A percentile compares a stretch with the other conserved stretches of the same genome.
These are phyloP conservation scores for Apiospora phragmitis DNA, from an alignment of 2,329 filamentous ascomycete species.

Conservation along the genomic window DNA sequence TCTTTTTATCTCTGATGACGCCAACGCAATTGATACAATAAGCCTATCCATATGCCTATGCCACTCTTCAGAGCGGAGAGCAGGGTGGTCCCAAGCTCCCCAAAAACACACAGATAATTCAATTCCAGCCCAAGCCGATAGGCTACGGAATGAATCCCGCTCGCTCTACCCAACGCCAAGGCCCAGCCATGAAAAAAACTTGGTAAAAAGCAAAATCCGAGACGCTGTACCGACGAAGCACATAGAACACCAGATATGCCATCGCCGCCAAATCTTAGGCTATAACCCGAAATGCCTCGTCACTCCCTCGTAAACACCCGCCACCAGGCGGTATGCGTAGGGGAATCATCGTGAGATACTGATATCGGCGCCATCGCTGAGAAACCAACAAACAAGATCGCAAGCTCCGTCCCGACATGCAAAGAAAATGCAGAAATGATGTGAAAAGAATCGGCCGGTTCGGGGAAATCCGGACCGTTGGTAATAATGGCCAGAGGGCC, in stretches of 20 bases:
- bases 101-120: conserved; percentile 1
- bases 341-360: conserved; percentile 27
- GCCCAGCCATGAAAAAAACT: conserved; percentile 1
- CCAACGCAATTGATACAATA: conserved; percentile 10
- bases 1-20: conserved; percentile 10
- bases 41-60: conserved; percentile 3
- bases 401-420: conserved; percentile 23
- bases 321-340: conserved; percentile 25
- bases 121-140: neutral
- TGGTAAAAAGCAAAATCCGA: conserved; percentile 11
- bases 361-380: conserved; percentile 32
- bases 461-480: neutral
- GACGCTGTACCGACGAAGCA: conserved; percentile 25
- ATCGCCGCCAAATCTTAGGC: conserved; percentile 26
- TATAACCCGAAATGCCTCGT: conserved; percentile 29
- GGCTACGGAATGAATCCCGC: neutral
- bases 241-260: conserved; percentile 32
- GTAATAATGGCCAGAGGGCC: neutral
- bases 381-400: conserved; percentile 25
- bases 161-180: conserved; percentile 11
- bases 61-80: neutral
- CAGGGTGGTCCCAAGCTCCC: neutral
- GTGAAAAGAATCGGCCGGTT: neutral
- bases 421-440: conserved; percentile 31
- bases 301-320: conserved; percentile 28